Evolutionary conservation across 345 rosid species (phyloP), one percentile per base, ranked within the genome.

Genomic region (Salix udensis): DNA sequence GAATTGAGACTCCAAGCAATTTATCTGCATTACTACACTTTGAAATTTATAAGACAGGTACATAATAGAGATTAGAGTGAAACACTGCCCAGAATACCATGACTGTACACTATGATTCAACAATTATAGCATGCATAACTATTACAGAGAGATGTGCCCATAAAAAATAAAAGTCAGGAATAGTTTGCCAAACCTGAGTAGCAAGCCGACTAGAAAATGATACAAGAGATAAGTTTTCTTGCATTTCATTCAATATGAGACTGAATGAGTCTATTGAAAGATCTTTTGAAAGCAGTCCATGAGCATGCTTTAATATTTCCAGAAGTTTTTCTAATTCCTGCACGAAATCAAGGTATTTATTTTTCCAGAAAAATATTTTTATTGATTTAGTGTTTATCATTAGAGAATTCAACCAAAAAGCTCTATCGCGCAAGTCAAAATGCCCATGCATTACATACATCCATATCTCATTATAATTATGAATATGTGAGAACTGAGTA

Each of bases 181-280:
- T 53, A 34, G 12, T 48, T 65, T 36, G n/a, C 62, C 75, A 76
- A 81, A 96, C 99, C 98, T 96, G 99, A 85, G 98, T 89, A 78
- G 96, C 98, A 78, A 96, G 95, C 77, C 97, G 88, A 83, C 98
- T 92, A 21, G 99, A 93, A 84, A 88, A 96, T 74, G 99, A 96
- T 78, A 96, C 96, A 15, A 92, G 98, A 39, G 99, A 93, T 24
- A 89, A 82, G 85, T 94, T 96, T 86, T 96, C 99, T 86, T 89
- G 97, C 96, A 93, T 93, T 88, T 96, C 98, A 76, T 89, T 93
- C 85, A 93, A 76, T 90, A 96, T 92, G 81, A 93, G 87, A 85
- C 80, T 85, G 79, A 93, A 93, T 64, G 97, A 85, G 76, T 96
- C 98, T 76, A 96, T 80, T 58, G 91, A 79, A 81, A 96, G 85